These are phyloP conservation scores for Cytospora leucostoma DNA, from an alignment of 2,329 filamentous ascomycete species.

Conservation along the genomic window DNA sequence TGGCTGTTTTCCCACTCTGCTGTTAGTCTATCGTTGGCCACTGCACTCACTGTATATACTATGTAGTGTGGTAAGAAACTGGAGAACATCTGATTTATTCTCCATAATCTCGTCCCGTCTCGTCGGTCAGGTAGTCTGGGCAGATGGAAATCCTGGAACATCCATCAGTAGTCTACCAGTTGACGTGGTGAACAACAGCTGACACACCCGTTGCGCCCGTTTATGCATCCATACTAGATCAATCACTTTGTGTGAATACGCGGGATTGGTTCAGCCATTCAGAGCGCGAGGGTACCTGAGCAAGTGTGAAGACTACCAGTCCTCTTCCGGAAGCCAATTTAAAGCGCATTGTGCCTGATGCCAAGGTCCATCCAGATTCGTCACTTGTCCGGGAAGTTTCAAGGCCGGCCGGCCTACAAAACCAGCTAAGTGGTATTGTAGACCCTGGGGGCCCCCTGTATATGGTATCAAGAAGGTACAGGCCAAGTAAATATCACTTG, in stretches of 20 bases:
- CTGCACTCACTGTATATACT: not conserved
- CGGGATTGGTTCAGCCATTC: not conserved
- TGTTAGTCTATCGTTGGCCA: not conserved
- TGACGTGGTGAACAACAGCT: no score
- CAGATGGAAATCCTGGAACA: no score
- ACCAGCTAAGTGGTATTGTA: no score
- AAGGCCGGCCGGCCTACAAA: no score
- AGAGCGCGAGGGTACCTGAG: not conserved
- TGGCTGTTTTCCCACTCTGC: not conserved
- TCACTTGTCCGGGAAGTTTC: not conserved
- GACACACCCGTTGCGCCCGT: no score
- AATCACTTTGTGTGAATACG: not conserved
- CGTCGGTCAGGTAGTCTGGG: no score
- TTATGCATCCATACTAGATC: not conserved
- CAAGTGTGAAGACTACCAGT: not conserved
- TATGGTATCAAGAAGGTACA: no score
- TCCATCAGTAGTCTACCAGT: no score
- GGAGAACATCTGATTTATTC: no score
- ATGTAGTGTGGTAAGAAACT: not conserved
- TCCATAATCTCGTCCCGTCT: no score
- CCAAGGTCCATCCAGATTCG: not conserved
- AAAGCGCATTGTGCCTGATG: constrained; percentile 10
- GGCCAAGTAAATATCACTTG: no score
- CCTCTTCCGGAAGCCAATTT: constrained; percentile 17
- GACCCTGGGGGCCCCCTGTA: no score